phyloP scores from a whole-genome alignment of 495 filamentous ascomycete species.

The Cercophora samala region DNA sequence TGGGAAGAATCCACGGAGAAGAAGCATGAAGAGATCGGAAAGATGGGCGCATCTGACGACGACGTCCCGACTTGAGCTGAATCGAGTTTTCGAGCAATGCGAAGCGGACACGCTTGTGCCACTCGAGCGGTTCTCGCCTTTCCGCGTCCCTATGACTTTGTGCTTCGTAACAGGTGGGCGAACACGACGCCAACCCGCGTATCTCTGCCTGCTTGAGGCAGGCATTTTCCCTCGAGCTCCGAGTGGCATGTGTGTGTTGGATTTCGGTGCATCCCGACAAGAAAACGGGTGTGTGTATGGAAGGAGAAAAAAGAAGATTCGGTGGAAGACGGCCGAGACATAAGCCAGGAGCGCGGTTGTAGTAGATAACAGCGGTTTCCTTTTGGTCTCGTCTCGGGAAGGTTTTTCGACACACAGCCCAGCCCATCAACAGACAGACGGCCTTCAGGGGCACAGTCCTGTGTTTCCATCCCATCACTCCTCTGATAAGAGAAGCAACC shows the following conservation, averaged over 20 bases:
- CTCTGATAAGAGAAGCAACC: not conserved
- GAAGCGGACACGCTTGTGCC: slow-evolving; percentile 24
- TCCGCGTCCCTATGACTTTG: slow-evolving; percentile 18
- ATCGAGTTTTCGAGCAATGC: not conserved
- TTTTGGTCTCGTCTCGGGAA: slow-evolving; percentile 7
- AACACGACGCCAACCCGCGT: slow-evolving; percentile 15
- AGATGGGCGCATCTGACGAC: not conserved
- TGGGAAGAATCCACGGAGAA: not conserved
- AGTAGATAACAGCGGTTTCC: slow-evolving; percentile 4
- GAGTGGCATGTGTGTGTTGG: slow-evolving; percentile 11
- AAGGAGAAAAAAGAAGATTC: slow-evolving; percentile 6
- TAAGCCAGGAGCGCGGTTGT: slow-evolving; percentile 3
- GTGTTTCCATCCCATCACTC: not conserved
- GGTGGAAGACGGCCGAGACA: slow-evolving; percentile 16
- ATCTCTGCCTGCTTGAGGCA: slow-evolving; percentile 16
- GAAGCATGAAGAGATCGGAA: not conserved
- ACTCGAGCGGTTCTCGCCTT: slow-evolving; percentile 14
- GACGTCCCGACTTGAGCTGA: not conserved
- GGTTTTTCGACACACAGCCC: not conserved
- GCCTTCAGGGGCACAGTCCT: not conserved
- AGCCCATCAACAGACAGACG: not conserved
- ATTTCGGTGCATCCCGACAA: slow-evolving; percentile 4
- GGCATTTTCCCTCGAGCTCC: slow-evolving; percentile 12
- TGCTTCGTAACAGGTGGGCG: slow-evolving; percentile 26
- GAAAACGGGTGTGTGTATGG: slow-evolving; percentile 1